Percentiles rank a stretch among this genome's conserved stretches.
phyloP scores from a whole-genome alignment of 345 rosid species.

The Citropsis articulata region DNA sequence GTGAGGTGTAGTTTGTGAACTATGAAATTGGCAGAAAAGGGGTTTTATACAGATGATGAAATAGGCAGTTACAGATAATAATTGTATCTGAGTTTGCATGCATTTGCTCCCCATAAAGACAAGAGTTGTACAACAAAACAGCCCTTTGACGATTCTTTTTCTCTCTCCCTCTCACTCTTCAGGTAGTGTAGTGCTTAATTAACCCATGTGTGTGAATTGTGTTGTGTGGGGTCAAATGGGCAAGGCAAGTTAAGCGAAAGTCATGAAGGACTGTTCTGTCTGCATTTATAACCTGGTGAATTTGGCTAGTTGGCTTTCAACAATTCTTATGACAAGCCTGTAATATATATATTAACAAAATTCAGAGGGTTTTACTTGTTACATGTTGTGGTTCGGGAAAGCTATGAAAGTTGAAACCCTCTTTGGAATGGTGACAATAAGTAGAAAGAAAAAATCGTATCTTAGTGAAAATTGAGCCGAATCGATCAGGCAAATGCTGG shows the following conservation, averaged over 20 bases:
- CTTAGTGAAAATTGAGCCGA: too few relatives aligned
- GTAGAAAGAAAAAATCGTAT: too few relatives aligned
- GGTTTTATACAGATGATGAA: background rate
- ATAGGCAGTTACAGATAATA: background rate
- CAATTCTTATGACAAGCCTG: background rate
- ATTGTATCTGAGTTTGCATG: conserved; percentile 5
- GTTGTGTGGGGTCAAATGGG: too few relatives aligned
- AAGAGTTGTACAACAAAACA: background rate
- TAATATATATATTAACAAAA: background rate
- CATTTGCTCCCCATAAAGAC: background rate
- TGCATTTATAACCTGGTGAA: background rate
- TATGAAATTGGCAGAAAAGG: background rate
- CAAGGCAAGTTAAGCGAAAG: background rate
- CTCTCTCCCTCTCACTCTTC: background rate
- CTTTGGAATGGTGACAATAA: background rate
- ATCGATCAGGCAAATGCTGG: too few relatives aligned
- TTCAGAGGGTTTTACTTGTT: too few relatives aligned
- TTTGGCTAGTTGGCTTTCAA: background rate
- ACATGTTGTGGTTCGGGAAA: background rate
- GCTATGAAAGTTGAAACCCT: background rate
- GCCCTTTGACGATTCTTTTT: background rate
- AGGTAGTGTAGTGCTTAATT: too few relatives aligned
- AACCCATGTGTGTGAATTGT: too few relatives aligned
- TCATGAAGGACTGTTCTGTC: too few relatives aligned
- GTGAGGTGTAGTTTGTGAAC: background rate